A percentile compares a stretch with the other conserved stretches of the same genome.
These are phyloP conservation scores for Saccharomycopsis javanensis DNA, from an alignment of 805 yeast species.

Conservation along the genomic window DNA sequence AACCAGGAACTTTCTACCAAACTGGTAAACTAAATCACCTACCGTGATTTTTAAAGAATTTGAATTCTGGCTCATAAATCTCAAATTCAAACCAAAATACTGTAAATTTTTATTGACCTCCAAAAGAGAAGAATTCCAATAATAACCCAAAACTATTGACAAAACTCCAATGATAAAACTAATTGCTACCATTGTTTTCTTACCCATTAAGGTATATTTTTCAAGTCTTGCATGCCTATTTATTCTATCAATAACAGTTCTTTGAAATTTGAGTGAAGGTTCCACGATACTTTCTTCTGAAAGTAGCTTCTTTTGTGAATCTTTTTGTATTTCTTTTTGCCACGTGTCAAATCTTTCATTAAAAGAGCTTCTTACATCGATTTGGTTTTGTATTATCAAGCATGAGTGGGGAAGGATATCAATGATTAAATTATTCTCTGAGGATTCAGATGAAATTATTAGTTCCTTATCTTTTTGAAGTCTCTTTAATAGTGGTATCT, in stretches of 20 bases:
- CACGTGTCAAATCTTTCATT: not conserved
- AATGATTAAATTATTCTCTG: not conserved
- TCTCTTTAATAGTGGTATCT: not conserved
- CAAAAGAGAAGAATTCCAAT: not conserved
- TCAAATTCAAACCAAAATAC: not conserved
- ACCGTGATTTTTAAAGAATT: not conserved
- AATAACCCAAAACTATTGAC: not conserved
- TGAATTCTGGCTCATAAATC: not conserved
- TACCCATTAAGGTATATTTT: not conserved
- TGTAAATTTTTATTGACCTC: not conserved
- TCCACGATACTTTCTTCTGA: not conserved
- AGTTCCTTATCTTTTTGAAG: not conserved
- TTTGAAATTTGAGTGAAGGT: not conserved
- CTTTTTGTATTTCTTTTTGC: not conserved
- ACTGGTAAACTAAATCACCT: not conserved
- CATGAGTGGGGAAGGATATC: not conserved
- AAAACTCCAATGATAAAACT: not conserved
- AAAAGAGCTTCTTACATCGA: not conserved
- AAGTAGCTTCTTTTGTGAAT: not conserved
- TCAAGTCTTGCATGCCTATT: constrained; percentile 1
- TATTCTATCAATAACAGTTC: not conserved
- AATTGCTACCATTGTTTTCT: not conserved
- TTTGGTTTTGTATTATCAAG: not conserved
- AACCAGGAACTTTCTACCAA: constrained; percentile 1
- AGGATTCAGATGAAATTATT: not conserved